Evolutionary conservation across 78 protist genomes (phyloP), one percentile per base, ranked within the genome.

Genomic region (Dictyostelium purpureum): DNA sequence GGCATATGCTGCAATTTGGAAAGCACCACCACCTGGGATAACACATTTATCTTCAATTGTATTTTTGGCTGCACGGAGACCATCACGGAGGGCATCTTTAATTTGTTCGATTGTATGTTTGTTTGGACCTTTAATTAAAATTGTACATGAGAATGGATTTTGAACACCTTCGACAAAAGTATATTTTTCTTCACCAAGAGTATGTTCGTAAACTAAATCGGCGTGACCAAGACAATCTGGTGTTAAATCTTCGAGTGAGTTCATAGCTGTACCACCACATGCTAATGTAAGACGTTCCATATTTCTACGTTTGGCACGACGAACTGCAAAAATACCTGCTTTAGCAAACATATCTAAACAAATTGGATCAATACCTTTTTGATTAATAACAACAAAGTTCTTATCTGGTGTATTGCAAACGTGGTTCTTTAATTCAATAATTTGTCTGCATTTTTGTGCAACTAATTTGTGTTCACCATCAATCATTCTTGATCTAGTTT

Each of bases 351-450:
- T 75, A 57, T 98, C 99, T 66, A 99, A 96, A 18, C 99, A 96
- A 67, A 96, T 77, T 38, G 99, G 99, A 97, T 99, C 99, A 59
- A 99, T 98, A 47, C 99, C 99, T 96, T 99, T 98, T 94, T 99
- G 99, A 97, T 99, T 99, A 96, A 99, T 95, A 40, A 99, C 87
- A 45, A 99, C 98, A 79, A 97, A 96, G 42, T 35, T 7, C 96
- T 96, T 89, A 45, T 88, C 95, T 74, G 42, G 42, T 26, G 76
- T 75, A 63, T 63, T 97, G n/a, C 97, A 96, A 49, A 96, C 99
- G 71, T 77, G 65, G 31, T 95, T 63, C 98, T 99, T 99, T 73
- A 99, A 93, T 33, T 80, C 99, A 82, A 99, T 94, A 70, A 99
- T 91, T 73, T 87, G 76, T 59, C 67, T 38, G 10, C 98, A 98